Conservation (phyloP, 768 basidiomycete species). For the Suillus bovinus region DNA sequence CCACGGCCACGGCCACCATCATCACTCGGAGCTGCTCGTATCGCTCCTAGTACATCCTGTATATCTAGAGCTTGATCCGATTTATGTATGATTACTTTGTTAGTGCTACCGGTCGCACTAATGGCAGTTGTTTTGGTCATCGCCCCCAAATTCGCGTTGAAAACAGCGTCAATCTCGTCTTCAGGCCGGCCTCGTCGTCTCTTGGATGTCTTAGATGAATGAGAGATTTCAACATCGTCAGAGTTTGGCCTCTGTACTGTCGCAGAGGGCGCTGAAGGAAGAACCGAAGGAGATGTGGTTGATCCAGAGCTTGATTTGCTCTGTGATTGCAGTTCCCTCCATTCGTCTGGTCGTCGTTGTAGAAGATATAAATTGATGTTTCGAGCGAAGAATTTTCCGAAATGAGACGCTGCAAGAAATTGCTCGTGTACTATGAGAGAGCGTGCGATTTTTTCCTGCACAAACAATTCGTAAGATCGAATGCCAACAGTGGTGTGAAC, state of each 20-base stretch:
- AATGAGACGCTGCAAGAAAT: slow-evolving; percentile 72
- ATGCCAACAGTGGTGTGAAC: background rate
- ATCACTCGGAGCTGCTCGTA: slow-evolving; percentile 53
- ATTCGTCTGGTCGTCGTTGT: slow-evolving; percentile 78
- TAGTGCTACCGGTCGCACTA: slow-evolving; percentile 11
- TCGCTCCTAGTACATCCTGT: slow-evolving; percentile 56
- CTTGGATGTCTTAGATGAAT: slow-evolving; percentile 33
- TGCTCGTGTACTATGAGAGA: slow-evolving; percentile 74
- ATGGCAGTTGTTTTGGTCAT: slow-evolving; percentile 59
- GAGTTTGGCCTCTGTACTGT: background rate
- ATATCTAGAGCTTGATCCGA: slow-evolving; percentile 44
- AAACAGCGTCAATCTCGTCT: slow-evolving; percentile 79
- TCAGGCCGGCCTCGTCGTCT: slow-evolving; percentile 47
- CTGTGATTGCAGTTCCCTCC: slow-evolving; percentile 69
- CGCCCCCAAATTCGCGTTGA: slow-evolving; percentile 56
- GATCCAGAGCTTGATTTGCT: slow-evolving; percentile 31
- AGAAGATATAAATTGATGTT: slow-evolving; percentile 79
- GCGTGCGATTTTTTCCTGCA: slow-evolving; percentile 88
- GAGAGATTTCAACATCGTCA: background rate
- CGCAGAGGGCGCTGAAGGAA: slow-evolving; percentile 1
- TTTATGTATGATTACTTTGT: background rate
- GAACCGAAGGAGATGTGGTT: slow-evolving; percentile 22
- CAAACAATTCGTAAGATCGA: slow-evolving; percentile 5
- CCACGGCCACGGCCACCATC: slow-evolving; percentile 36
- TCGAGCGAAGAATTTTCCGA: slow-evolving; percentile 84